A percentile compares a stretch with the other conserved stretches of the same genome.
Conservation (phyloP, 495 filamentous ascomycete genomes). For the Viridothelium virens region DNA sequence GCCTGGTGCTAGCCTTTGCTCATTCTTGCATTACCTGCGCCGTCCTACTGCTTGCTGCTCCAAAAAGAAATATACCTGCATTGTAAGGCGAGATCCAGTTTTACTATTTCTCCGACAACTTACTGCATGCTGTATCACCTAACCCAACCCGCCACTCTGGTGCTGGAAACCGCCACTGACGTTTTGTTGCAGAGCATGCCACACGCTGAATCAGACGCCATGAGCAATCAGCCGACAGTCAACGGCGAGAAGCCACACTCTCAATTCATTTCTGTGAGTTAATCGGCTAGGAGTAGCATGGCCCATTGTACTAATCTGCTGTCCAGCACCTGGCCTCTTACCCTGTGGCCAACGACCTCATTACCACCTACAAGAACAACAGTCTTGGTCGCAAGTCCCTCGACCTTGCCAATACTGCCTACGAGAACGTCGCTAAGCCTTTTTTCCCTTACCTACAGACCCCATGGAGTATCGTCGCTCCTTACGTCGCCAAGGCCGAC, state of each 20-base stretch:
- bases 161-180: neutral
- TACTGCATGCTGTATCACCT: neutral
- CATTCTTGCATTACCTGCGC: neutral
- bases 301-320: neutral
- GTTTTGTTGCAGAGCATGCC: constrained; percentile 29
- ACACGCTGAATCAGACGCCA: constrained; percentile 34
- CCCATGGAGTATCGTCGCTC: constrained; percentile 69
- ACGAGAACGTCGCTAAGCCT: constrained; percentile 59
- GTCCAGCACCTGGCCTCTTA: constrained; percentile 73
- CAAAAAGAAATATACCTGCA: neutral
- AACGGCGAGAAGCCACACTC: constrained; percentile 63
- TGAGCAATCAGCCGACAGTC: constrained; percentile 34
- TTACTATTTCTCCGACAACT: neutral
- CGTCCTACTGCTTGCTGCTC: neutral
- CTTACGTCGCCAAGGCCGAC: constrained; percentile 78
- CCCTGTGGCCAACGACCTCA: constrained; percentile 72
- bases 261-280: constrained; percentile 59
- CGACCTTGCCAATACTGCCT: constrained; percentile 59
- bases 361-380: constrained; percentile 68
- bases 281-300: neutral
- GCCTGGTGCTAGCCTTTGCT: neutral
- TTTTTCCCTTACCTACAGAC: constrained; percentile 67
- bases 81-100: neutral
- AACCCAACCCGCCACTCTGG: neutral
- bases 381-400: constrained; percentile 75